Percentiles rank a stretch among this genome's conserved stretches.
Conservation (phyloP, 1,139 yeast genomes). For the Eremothecium gossypii region DNA sequence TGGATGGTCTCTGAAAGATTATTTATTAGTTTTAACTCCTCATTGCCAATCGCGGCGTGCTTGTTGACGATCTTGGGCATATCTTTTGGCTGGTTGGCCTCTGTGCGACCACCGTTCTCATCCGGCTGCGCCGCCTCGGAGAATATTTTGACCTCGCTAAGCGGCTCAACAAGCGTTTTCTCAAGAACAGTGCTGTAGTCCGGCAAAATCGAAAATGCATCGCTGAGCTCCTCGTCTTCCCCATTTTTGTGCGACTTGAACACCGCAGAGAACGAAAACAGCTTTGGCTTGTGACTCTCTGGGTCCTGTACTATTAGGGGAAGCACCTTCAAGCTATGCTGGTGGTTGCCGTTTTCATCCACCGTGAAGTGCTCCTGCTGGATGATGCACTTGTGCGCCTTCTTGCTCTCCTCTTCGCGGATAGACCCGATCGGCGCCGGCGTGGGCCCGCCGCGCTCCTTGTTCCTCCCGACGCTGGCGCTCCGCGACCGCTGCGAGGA, state of each 20-base stretch:
- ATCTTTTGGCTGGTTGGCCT: slow-evolving; percentile 26
- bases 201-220: slow-evolving; percentile 25
- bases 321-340: slow-evolving; percentile 23
- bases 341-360: slow-evolving; percentile 26
- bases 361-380: slow-evolving; percentile 25
- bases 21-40: slow-evolving; percentile 45
- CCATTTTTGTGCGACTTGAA: slow-evolving; percentile 21
- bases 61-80: slow-evolving; percentile 31
- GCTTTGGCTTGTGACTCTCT: slow-evolving; percentile 15
- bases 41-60: slow-evolving; percentile 48
- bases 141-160: too few relatives aligned
- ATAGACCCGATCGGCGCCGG: not conserved
- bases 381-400: slow-evolving; percentile 19
- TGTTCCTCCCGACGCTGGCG: not conserved
- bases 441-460: not conserved
- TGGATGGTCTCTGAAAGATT: slow-evolving; percentile 38
- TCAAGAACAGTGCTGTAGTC: slow-evolving; percentile 6
- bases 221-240: slow-evolving; percentile 19
- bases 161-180: too few relatives aligned
- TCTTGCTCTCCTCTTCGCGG: not conserved
- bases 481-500: slow-evolving; percentile 1
- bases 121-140: slow-evolving; percentile 5
- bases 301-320: slow-evolving; percentile 15
- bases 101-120: slow-evolving; percentile 26
- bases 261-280: slow-evolving; percentile 24